Evolutionary conservation across 2,329 filamentous ascomycete species (phyloP).

Genomic region (Pestalotiopsis sp.): DNA sequence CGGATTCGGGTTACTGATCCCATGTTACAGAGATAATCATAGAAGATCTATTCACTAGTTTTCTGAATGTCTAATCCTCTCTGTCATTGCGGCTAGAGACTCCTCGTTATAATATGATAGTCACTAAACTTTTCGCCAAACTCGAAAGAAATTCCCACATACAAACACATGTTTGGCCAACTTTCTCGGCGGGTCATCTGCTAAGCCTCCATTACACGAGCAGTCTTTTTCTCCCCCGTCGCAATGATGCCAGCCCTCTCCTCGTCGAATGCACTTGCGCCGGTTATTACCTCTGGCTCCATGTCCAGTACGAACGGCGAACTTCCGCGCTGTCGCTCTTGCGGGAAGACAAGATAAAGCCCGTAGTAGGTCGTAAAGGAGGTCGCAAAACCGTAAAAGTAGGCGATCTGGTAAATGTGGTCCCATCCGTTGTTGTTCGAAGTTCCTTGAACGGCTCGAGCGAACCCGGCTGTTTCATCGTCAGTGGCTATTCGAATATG

Average conservation of each 20-base stretch:
- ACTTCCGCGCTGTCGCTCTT: constrained; percentile 25
- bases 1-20: too few species aligned
- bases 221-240: not conserved
- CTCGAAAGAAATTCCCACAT: too few species aligned
- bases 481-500: not conserved
- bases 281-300: constrained; percentile 17
- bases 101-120: too few species aligned
- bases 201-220: not conserved
- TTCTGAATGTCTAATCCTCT: too few species aligned
- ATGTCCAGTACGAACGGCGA: constrained; percentile 29
- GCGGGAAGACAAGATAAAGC: constrained; percentile 24
- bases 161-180: too few species aligned
- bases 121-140: too few species aligned
- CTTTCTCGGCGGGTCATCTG: not conserved
- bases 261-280: not conserved
- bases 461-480: constrained; percentile 24
- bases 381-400: constrained; percentile 32
- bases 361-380: constrained; percentile 23
- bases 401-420: constrained; percentile 30
- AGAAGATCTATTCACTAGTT: too few species aligned
- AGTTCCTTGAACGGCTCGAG: constrained; percentile 23
- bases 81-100: too few species aligned
- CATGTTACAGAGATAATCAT: too few species aligned
- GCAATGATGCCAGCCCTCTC: not conserved
- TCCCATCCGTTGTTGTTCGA: constrained; percentile 31